A percentile compares a stretch with the other conserved stretches of the same genome.
Conservation (phyloP, 2,329 filamentous ascomycete genomes). For the Tolypocladium guangdongense region DNA sequence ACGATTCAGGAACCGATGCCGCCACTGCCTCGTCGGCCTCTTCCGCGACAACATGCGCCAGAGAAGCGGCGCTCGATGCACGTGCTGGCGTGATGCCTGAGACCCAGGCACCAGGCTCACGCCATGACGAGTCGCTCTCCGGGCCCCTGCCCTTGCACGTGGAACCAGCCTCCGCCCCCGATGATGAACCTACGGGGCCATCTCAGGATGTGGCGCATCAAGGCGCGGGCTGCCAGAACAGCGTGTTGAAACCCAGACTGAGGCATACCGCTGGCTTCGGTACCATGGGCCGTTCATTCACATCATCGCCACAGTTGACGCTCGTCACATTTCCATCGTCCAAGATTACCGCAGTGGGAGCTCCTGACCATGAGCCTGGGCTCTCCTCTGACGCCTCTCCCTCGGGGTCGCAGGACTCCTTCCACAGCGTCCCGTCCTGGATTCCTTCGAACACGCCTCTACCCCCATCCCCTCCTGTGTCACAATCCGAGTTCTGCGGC, state of each 20-base stretch:
- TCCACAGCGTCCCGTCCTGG: slow-evolving; percentile 44
- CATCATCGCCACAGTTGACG: neutral
- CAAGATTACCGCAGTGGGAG: neutral
- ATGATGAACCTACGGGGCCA: neutral
- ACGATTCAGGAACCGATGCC: neutral
- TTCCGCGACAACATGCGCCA: neutral
- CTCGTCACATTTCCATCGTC: neutral
- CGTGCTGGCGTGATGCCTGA: neutral
- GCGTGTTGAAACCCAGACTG: neutral
- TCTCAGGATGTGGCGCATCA: neutral
- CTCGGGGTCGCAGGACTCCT: slow-evolving; percentile 32
- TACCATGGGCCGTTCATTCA: neutral
- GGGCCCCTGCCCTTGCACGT: neutral
- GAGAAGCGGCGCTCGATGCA: neutral
- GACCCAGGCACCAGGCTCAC: neutral
- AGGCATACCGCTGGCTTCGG: neutral
- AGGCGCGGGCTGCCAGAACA: neutral
- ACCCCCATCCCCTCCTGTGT: slow-evolving; percentile 26
- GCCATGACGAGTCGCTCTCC: neutral
- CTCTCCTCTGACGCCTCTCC: slow-evolving; percentile 15
- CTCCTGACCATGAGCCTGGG: neutral
- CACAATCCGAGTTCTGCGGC: neutral
- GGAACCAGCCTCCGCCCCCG: neutral
- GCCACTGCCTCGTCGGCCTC: neutral
- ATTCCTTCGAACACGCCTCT: slow-evolving; percentile 27